Evolutionary conservation across 345 rosid species (phyloP).

Genomic region (Acer negundo): DNA sequence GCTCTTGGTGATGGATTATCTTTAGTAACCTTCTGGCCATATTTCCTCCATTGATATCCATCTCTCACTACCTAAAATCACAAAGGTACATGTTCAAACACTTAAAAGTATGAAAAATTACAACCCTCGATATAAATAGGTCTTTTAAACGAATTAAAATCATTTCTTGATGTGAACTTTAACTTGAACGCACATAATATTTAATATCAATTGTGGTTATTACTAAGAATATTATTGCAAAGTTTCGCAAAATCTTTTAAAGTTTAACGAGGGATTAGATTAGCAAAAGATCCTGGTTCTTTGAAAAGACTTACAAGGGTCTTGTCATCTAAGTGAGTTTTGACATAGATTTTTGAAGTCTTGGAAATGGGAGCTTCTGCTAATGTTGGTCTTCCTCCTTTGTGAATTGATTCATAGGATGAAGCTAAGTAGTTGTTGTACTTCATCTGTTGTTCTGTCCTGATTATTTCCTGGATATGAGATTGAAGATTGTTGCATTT

Average conservation of each 20-base stretch:
- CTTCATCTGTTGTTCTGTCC: neutral
- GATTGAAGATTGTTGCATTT: conserved; percentile 35
- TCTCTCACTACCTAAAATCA: conserved; percentile 50
- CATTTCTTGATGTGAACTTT: neutral
- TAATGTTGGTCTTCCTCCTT: conserved; percentile 16
- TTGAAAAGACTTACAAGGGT: conserved; percentile 37
- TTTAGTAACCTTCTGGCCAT: conserved; percentile 65
- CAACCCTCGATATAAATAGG: neutral
- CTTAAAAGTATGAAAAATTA: too few species aligned
- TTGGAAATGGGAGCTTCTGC: conserved; percentile 18
- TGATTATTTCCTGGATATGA: conserved; percentile 20
- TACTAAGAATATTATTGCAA: too few species aligned
- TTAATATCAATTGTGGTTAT: too few species aligned
- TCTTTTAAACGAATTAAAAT: neutral
- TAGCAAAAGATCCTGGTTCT: too few species aligned
- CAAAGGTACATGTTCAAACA: neutral
- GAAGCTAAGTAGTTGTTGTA: neutral
- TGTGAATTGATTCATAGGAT: conserved; percentile 16
- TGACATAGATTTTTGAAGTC: conserved; percentile 36
- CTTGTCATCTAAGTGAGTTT: conserved; percentile 38
- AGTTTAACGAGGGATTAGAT: too few species aligned
- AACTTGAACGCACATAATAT: too few species aligned
- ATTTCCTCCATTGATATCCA: conserved; percentile 76
- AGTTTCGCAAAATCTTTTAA: neutral
- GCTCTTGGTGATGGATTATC: conserved; percentile 67